A percentile compares a stretch with the other conserved stretches of the same genome.
Conservation (phyloP, 192 early-diverging fungal genomes). For the Coemansia sp. region DNA sequence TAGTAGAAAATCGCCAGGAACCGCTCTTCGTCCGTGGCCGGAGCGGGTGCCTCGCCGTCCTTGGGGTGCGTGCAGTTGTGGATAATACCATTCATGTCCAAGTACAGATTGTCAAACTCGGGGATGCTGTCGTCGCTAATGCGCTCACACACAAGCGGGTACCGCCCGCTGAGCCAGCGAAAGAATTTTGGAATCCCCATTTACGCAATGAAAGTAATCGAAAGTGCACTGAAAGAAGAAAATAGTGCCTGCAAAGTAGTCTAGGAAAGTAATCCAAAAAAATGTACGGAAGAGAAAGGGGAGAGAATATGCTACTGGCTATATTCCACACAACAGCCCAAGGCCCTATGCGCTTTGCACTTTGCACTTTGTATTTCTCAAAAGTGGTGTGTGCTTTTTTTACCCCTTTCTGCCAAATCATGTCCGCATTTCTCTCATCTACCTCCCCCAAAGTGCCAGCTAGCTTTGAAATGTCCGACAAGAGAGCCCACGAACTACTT, state of each 20-base stretch:
- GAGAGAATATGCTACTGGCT: neutral
- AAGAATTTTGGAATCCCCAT: slow-evolving; percentile 96
- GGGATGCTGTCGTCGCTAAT: slow-evolving; percentile 90
- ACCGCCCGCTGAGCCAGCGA: slow-evolving; percentile 95
- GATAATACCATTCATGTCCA: slow-evolving; percentile 99
- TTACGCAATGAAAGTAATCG: neutral
- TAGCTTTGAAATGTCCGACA: slow-evolving; percentile 24
- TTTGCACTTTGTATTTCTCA: neutral
- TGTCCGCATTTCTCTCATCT: neutral
- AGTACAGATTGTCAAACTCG: slow-evolving; percentile 95
- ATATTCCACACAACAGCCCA: neutral
- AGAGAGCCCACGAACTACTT: slow-evolving; percentile 52
- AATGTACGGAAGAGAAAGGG: neutral
- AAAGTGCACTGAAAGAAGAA: neutral
- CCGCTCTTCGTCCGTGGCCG: slow-evolving; percentile 91
- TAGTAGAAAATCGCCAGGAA: slow-evolving; percentile 94
- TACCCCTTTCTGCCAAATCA: neutral
- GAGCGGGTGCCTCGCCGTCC: slow-evolving; percentile 80
- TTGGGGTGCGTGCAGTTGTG: slow-evolving; percentile 96
- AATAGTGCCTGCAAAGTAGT: neutral
- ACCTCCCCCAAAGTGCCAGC: neutral
- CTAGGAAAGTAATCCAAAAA: neutral
- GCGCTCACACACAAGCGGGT: slow-evolving; percentile 90
- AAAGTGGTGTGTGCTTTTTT: too few relatives aligned
- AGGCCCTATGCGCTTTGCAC: neutral